These are phyloP conservation scores for Boletus insuetus DNA, from an alignment of 768 basidiomycete genomes.

Conservation along the genomic window DNA sequence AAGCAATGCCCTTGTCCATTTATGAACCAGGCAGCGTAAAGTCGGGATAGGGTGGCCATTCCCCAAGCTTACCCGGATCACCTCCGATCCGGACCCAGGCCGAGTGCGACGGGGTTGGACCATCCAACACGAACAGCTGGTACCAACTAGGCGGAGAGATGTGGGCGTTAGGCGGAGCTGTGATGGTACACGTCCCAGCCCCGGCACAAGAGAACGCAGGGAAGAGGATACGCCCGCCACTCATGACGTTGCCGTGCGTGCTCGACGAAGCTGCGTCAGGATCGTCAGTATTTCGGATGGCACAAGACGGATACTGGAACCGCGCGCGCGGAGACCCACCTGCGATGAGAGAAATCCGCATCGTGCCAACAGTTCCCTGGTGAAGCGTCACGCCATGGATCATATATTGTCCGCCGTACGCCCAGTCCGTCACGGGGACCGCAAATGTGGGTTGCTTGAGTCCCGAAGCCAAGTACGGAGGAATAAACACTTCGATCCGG, in stretches of 20 bases:
- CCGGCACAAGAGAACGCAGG: conserved; percentile 68
- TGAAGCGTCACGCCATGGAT: conserved; percentile 44
- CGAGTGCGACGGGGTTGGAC: conserved; percentile 74
- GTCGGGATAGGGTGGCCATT: conserved; percentile 70
- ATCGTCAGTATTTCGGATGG: background rate
- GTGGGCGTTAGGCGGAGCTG: conserved; percentile 66
- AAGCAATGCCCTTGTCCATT: background rate
- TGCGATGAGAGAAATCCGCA: conserved; percentile 64
- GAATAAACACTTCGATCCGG: conserved; percentile 77
- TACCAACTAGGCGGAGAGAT: conserved; percentile 80
- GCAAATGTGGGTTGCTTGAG: conserved; percentile 60
- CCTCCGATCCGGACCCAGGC: conserved; percentile 77
- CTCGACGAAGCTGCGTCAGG: conserved; percentile 56
- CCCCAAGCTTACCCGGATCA: conserved; percentile 65
- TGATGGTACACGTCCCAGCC: conserved; percentile 71
- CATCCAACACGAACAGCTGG: conserved; percentile 73
- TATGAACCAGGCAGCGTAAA: conserved; percentile 63
- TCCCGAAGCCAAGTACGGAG: conserved; percentile 75
- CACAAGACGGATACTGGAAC: too few species aligned
- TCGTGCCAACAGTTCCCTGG: conserved; percentile 40
- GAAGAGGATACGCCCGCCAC: conserved; percentile 65
- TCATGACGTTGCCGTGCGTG: conserved; percentile 76
- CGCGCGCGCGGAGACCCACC: conserved; percentile 36
- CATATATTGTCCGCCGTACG: conserved; percentile 47
- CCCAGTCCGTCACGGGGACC: conserved; percentile 61